Evolutionary conservation across 2,329 filamentous ascomycete genomes (phyloP), one percentile per base, ranked within the genome.

Genomic region (Colletotrichum theobromicola): DNA sequence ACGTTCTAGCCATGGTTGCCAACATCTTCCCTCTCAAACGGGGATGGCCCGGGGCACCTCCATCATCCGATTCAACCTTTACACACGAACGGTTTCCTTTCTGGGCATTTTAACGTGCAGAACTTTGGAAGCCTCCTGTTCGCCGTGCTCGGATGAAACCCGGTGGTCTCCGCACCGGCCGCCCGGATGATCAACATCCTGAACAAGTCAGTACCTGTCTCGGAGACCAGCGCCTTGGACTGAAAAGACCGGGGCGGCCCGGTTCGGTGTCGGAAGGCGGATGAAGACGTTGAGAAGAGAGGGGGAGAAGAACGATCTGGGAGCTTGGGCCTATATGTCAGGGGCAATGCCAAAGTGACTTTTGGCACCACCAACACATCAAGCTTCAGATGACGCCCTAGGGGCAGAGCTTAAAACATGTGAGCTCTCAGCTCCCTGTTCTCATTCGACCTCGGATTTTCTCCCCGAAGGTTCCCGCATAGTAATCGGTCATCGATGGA

Each of bases 321-420:
- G 34, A 72, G 72, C 68, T 75, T 67, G 62, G 72, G 62, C 72
- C 72, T 67, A 50, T 62, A 62, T 46, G 28, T 37, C 62, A 58
- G 55, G 26, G 21, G 42, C 53, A 35, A 57, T 60, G 21, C 42
- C 55, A 21, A 21, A 57, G 57, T 57, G 30, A 50, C 61, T 66
- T 66, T 71, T 28, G 28, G 50, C 50, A 57, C 35, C 26, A 60
- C 34, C 72, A 66, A 66, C 46, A 21, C 32, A 26, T 53, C 63
- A 67, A 63, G 72, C 72, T 75, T 75, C 72, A 67, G 72, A 75
- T 72, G 68, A 67, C 72, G 63, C 72, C 30, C 35, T 72, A 72
- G 62, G 34, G 57, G 57, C 62, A 24, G 63, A 67, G 72, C 50
- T 30, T 72, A 72, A 75, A 72, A 60, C 42, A 75, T 67, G 68